Conservation (phyloP, 768 basidiomycete genomes). For the Podaxis carcinomalis region DNA sequence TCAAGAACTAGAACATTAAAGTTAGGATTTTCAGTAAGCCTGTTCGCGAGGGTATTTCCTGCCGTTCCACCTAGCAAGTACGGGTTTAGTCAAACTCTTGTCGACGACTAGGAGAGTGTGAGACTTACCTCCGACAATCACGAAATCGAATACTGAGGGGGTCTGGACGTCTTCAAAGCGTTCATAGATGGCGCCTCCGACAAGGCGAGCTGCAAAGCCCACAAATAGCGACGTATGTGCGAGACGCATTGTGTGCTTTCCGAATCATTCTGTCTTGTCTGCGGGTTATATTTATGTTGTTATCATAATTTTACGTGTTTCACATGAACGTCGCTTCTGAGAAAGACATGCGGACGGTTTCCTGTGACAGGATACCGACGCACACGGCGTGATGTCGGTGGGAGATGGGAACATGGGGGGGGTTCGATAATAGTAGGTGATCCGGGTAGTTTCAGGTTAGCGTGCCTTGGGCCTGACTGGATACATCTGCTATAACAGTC, state of each 20-base stretch:
- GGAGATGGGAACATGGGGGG: too few species aligned
- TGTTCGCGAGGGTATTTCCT: conserved; percentile 4
- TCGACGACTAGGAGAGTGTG: neutral
- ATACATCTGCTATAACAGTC: too few species aligned
- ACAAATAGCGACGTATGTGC: neutral
- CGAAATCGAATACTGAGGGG: conserved; percentile 17
- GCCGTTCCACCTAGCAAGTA: conserved; percentile 15
- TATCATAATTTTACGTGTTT: neutral
- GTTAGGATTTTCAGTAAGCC: conserved; percentile 6
- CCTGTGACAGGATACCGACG: too few species aligned
- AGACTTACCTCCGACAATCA: conserved; percentile 21
- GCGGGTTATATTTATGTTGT: neutral
- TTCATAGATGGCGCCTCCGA: conserved; percentile 10
- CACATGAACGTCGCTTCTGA: too few species aligned
- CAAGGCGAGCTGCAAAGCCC: neutral
- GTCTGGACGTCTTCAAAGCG: conserved; percentile 10
- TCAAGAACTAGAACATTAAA: conserved; percentile 8
- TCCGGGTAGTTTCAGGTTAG: too few species aligned
- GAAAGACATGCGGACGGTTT: too few species aligned
- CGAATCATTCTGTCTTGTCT: neutral
- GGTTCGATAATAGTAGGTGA: too few species aligned
- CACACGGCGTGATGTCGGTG: too few species aligned
- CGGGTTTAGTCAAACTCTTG: neutral
- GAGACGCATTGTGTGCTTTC: neutral
- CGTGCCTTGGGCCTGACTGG: too few species aligned